phyloP scores from a whole-genome alignment of 1,284 basidiomycete genomes.

The Stereum hirsutum region DNA sequence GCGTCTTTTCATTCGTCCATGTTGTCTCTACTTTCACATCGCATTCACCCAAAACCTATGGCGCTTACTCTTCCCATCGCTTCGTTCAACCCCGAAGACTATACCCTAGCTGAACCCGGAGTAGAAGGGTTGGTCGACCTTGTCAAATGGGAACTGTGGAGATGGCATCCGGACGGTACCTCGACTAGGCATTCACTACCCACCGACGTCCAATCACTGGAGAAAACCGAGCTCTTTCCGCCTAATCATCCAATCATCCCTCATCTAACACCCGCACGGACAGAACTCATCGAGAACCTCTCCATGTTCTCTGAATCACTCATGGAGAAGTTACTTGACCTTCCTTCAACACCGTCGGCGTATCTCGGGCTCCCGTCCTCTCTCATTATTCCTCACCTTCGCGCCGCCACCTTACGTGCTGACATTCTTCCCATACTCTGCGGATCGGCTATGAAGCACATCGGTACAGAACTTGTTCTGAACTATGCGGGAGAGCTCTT shows the following conservation, averaged over 20 bases:
- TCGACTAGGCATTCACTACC: constrained; percentile 44
- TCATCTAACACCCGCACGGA: constrained; percentile 60
- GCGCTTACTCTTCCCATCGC: constrained; percentile 71
- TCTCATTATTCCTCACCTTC: constrained; percentile 53
- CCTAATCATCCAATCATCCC: constrained; percentile 53
- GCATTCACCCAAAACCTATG: constrained; percentile 69
- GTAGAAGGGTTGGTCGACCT: constrained; percentile 74
- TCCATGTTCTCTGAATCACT: constrained; percentile 75
- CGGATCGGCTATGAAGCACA: constrained; percentile 74
- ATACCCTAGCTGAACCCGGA: constrained; percentile 62
- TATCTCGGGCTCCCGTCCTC: constrained; percentile 49
- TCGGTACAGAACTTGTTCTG: constrained; percentile 77
- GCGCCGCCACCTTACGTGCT: constrained; percentile 56
- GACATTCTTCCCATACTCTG: constrained; percentile 75
- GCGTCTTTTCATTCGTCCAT: constrained; percentile 70
- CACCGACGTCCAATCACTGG: constrained; percentile 31
- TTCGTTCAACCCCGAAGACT: constrained; percentile 58
- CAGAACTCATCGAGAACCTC: constrained; percentile 64
- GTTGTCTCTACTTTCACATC: constrained; percentile 59
- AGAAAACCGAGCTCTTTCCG: constrained; percentile 35
- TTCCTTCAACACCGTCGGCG: constrained; percentile 48
- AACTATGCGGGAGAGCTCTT: constrained; percentile 76
- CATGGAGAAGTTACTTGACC: constrained; percentile 56
- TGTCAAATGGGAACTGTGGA: constrained; percentile 75
- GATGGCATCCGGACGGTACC: constrained; percentile 45